These are phyloP conservation scores for Huntiella omanensis DNA, from an alignment of 2,329 filamentous ascomycete genomes.

Conservation along the genomic window DNA sequence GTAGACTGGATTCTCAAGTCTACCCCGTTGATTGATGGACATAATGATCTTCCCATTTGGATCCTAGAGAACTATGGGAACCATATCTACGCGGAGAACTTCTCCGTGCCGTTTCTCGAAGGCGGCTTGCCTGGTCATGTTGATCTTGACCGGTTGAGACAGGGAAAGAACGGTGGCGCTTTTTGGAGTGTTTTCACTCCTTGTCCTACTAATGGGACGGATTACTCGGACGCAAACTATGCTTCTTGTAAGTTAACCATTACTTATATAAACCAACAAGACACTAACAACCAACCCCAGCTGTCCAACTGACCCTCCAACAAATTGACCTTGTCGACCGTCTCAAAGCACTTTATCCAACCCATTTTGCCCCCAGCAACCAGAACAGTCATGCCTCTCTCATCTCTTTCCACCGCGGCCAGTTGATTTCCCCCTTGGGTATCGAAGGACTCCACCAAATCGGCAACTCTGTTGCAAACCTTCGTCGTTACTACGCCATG, in stretches of 20 bases:
- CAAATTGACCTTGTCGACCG: constrained; percentile 58
- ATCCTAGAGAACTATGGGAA: constrained; percentile 52
- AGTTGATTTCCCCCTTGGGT: constrained; percentile 59
- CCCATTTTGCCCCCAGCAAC: constrained; percentile 44
- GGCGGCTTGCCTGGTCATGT: constrained; percentile 53
- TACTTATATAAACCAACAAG: not conserved
- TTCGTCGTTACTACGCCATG: constrained; percentile 56
- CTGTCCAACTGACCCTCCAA: constrained; percentile 47
- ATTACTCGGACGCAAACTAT: constrained; percentile 60
- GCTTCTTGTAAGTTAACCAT: constrained; percentile 32
- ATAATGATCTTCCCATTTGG: constrained; percentile 69
- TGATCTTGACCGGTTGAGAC: constrained; percentile 55
- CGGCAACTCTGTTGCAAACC: constrained; percentile 59
- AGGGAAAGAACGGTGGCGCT: constrained; percentile 60
- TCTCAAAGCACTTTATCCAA: constrained; percentile 43
- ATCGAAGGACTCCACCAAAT: constrained; percentile 89
- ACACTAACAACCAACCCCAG: constrained; percentile 18
- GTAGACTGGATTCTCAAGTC: constrained; percentile 6
- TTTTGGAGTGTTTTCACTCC: constrained; percentile 81
- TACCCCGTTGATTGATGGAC: constrained; percentile 44
- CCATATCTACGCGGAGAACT: constrained; percentile 56
- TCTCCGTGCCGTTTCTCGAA: constrained; percentile 54
- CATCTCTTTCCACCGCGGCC: constrained; percentile 37
- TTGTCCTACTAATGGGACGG: constrained; percentile 52
- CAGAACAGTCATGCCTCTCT: constrained; percentile 42